phyloP scores from a whole-genome alignment of 169 alveolate species.

The Eimeria tenella region DNA sequence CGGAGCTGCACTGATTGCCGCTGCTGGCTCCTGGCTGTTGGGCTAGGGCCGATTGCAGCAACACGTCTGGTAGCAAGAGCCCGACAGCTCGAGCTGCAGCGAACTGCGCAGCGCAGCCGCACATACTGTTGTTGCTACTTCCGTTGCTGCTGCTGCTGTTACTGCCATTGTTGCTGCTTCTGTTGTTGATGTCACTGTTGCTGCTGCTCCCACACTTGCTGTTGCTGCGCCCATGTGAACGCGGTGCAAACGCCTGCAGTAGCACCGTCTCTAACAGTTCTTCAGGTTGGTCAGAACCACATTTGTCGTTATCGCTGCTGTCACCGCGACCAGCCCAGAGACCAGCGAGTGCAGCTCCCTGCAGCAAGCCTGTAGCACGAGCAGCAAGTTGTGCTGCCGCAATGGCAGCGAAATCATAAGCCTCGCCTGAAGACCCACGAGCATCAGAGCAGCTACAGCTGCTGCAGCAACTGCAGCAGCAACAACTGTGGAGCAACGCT shows the following conservation, averaged over 20 bases:
- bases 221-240: background rate
- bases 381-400: background rate
- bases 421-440: background rate
- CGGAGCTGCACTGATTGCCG: slow-evolving; percentile 4
- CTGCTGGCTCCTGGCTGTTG: background rate
- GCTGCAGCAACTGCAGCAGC: slow-evolving; percentile 37
- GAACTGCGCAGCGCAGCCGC: slow-evolving; percentile 37
- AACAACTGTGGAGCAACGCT: background rate
- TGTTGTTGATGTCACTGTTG: background rate
- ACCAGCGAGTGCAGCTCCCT: slow-evolving; percentile 40
- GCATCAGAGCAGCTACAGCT: background rate
- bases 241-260: slow-evolving; percentile 1
- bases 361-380: slow-evolving; percentile 39
- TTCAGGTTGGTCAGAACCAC: background rate
- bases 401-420: background rate
- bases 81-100: slow-evolving; percentile 24
- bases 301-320: background rate
- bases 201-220: background rate
- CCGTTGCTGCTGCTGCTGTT: slow-evolving; percentile 4
- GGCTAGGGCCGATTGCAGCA: slow-evolving; percentile 37
- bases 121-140: background rate
- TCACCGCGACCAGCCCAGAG: slow-evolving; percentile 1
- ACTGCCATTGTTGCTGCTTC: background rate
- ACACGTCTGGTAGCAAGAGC: slow-evolving; percentile 27
- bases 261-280: background rate